These are phyloP conservation scores for Calycina herbarum DNA, from an alignment of 2,329 filamentous ascomycete genomes.

Conservation along the genomic window DNA sequence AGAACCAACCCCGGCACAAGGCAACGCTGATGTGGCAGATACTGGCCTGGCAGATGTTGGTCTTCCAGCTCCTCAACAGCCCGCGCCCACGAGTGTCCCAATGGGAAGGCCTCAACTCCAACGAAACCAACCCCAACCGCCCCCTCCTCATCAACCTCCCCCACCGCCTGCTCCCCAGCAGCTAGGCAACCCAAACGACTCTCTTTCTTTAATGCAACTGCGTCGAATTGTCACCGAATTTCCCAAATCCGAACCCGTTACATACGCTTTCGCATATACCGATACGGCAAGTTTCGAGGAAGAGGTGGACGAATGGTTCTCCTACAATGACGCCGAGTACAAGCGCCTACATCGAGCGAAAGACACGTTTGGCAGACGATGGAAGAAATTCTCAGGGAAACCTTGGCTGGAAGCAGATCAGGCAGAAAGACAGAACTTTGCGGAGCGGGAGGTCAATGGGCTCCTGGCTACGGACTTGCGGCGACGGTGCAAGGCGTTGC, in stretches of 20 bases:
- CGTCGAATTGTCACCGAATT: constrained; percentile 73
- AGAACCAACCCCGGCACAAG: constrained; percentile 22
- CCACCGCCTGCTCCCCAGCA: constrained; percentile 35
- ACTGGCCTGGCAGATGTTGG: constrained; percentile 43
- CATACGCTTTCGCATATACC: constrained; percentile 83
- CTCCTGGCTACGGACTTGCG: constrained; percentile 48
- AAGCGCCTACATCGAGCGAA: constrained; percentile 74
- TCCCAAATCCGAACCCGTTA: constrained; percentile 65
- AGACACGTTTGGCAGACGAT: constrained; percentile 74
- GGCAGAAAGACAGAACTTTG: constrained; percentile 56
- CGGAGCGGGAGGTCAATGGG: constrained; percentile 52
- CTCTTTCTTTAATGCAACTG: constrained; percentile 73
- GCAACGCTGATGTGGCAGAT: constrained; percentile 43
- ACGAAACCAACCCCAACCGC: constrained; percentile 41
- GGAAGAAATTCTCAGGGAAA: constrained; percentile 55
- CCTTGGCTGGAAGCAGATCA: constrained; percentile 68
- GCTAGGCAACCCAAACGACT: constrained; percentile 56
- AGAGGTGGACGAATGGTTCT: constrained; percentile 97
- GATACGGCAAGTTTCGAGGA: constrained; percentile 75
- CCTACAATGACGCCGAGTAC: constrained; percentile 85
- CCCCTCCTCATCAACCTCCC: constrained; percentile 39
- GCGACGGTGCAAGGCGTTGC: constrained; percentile 53
- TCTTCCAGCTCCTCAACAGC: constrained; percentile 26
- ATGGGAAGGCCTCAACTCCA: constrained; percentile 37
- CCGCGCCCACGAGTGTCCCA: constrained; percentile 23